Evolutionary conservation across 345 rosid genomes (phyloP), one percentile per base, ranked within the genome.

Genomic region (Pugionium cornutum): DNA sequence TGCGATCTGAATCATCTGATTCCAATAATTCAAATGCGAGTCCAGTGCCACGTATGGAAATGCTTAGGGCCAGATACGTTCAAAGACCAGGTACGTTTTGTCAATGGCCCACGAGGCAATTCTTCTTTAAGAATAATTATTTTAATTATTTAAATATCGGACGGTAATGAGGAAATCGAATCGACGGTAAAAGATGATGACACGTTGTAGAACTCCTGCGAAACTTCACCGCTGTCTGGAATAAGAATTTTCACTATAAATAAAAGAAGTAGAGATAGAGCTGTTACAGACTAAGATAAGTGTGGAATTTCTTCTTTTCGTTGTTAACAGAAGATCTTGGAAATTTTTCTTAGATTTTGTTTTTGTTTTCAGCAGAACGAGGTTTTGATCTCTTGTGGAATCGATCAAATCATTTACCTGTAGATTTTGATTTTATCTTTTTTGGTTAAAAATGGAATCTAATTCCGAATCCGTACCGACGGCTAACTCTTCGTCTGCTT

Each of bases 401-500:
- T 47, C 58, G 34, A 58, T n/a, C 26, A 7, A 5, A 34, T 40
- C 43, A 32, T 0, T 39, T 7, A 30, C n/a, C 6, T 25, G 2
- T 46, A 2, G 31, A n/a, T 11, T 51, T 41, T 58, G 48, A 25
- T 27, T 45, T 28, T 2, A 42, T 18, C 50, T 7, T 31, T 45
- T 37, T 6, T 0, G 26, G 18, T 4, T 29, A 26, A 7, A 28
- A 63, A 75, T 78, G 82, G 77, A 51, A 54, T 73, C 80, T 44
- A 53, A 40, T 56, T 66, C 72, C 33, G 80, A 79, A 58, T 64
- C 82, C 28, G 66, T 54, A 53, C 64, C 77, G 18, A 45, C 66
- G 27, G 73, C 40, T 62, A 74, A 66, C 42, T 69, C 67, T 10
- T 50, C 66, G 25, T 60, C 42, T 7, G 10, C 66, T 0, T 36